Base-by-base conservation (phyloP, 148 eudicot species). In the Arctostaphylos glauca region DNA sequence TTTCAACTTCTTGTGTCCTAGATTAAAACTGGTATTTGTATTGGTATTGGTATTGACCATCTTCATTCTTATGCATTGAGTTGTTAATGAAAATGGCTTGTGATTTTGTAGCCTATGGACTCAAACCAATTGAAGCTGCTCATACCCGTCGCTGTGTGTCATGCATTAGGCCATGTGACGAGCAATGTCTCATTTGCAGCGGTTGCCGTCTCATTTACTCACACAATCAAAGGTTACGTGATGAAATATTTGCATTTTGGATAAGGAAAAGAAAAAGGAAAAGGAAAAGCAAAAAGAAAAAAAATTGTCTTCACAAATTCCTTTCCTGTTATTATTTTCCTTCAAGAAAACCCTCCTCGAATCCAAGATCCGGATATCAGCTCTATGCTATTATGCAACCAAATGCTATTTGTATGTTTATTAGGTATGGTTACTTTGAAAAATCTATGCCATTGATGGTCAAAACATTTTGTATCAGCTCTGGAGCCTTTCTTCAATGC, bases 401-500 rank as follows among this genome's bases (percentile, higher is more conserved):
- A 38, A 54, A 77, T 77, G 62, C 18, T 41, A 1, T 16, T 56
- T 25, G 3, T 41, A 55, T 14, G 46, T 50, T 70, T 15, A 19
- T 70, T 70, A 9, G 38, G 60, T 18, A 43, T 43, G 18, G 18
- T 78, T 5, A 15, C 52, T 58, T 55, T 55, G 48, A 44, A 54
- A 76, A 16, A 31, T 41, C 59, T 73, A n/a, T 25, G 2, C 38
- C 19, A 9, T 81, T 47, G 41, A 5, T 9, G 3, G 19, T 16
- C 12, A 16, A 10, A 13, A 52, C 5, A 12, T 44, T 78, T 52
- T 82, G 73, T 6, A 86, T 81, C 90, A 96, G 99, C 99, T 15
- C 91, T 96, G 55, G 99, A 96, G 91, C 99, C 99, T 80, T 96
- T 96, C 91, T 96, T 96, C 93, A 96, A 96, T 84, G 99, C 99